A percentile compares a stretch with the other conserved stretches of the same genome.
phyloP scores from a whole-genome alignment of 257 asterid genomes.

The Petrea volubilis region DNA sequence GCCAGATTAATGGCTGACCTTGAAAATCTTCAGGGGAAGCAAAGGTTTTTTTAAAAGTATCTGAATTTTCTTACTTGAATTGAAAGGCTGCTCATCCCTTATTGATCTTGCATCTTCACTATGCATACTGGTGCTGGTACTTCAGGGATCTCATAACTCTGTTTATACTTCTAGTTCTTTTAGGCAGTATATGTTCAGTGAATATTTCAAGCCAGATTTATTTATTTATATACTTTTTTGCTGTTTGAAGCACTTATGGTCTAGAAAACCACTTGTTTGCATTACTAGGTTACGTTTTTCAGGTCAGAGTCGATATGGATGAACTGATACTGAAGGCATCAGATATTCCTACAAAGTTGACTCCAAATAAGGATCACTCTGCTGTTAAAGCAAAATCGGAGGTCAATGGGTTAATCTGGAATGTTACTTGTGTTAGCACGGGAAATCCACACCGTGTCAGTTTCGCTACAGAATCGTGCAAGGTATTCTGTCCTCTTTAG shows the following conservation, averaged over 20 bases:
- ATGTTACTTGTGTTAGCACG: slow-evolving; percentile 82
- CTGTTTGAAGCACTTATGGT: neutral
- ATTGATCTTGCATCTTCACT: slow-evolving; percentile 55
- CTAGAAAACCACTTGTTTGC: neutral
- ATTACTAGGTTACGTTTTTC: too few species aligned
- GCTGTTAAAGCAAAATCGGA: slow-evolving; percentile 57
- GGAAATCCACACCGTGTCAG: slow-evolving; percentile 85
- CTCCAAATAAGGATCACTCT: slow-evolving; percentile 58
- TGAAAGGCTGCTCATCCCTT: neutral
- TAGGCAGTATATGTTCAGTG: neutral
- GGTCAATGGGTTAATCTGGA: slow-evolving; percentile 64
- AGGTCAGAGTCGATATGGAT: slow-evolving; percentile 93
- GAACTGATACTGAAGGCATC: slow-evolving; percentile 81
- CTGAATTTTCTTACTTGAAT: neutral
- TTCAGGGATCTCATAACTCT: neutral
- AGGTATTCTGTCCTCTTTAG: slow-evolving; percentile 41
- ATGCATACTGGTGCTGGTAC: slow-evolving; percentile 87
- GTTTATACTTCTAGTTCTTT: neutral
- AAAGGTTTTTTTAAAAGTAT: too few species aligned
- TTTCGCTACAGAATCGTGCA: slow-evolving; percentile 46
- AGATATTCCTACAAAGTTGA: slow-evolving; percentile 73
- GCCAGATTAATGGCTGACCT: slow-evolving; percentile 77
- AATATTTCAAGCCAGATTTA: neutral
- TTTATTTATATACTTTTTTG: too few species aligned
- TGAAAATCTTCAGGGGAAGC: slow-evolving; percentile 63